These are phyloP conservation scores for Cryptococcus sp. DNA, from an alignment of 1,284 basidiomycete species.

Conservation along the genomic window DNA sequence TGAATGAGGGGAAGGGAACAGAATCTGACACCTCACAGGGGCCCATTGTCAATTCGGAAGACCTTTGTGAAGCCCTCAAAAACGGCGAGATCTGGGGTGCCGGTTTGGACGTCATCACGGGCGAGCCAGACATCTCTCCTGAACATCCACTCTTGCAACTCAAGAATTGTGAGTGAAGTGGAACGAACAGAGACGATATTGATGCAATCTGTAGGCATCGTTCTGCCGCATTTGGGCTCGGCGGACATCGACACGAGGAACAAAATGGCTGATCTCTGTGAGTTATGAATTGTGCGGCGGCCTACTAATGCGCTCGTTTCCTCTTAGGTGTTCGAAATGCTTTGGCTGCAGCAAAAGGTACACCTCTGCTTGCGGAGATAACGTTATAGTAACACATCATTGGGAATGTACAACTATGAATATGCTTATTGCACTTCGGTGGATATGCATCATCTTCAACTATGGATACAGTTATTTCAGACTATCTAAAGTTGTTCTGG, in stretches of 20 bases:
- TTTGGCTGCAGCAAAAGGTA: slow-evolving; percentile 37
- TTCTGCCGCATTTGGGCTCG: slow-evolving; percentile 88
- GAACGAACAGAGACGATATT: not conserved
- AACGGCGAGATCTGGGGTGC: slow-evolving; percentile 84
- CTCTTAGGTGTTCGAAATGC: slow-evolving; percentile 38
- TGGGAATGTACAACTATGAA: not conserved
- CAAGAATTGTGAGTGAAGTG: slow-evolving; percentile 59
- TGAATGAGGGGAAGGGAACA: too few species aligned
- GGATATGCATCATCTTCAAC: not conserved
- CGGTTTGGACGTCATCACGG: slow-evolving; percentile 90
- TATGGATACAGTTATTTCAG: not conserved
- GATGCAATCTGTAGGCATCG: slow-evolving; percentile 59
- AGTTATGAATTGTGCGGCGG: slow-evolving; percentile 10
- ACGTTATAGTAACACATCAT: slow-evolving; percentile 21
- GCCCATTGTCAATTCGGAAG: slow-evolving; percentile 81
- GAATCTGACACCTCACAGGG: slow-evolving; percentile 37
- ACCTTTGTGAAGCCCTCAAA: slow-evolving; percentile 75
- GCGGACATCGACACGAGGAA: slow-evolving; percentile 81
- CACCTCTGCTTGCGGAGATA: slow-evolving; percentile 42
- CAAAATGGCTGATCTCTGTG: slow-evolving; percentile 73
- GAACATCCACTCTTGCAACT: slow-evolving; percentile 80
- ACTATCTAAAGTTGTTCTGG: not conserved
- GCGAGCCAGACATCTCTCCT: slow-evolving; percentile 74
- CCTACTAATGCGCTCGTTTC: not conserved
- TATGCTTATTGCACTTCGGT: not conserved